phyloP scores from a whole-genome alignment of 768 basidiomycete species.

The Leccinum incarnatum region DNA sequence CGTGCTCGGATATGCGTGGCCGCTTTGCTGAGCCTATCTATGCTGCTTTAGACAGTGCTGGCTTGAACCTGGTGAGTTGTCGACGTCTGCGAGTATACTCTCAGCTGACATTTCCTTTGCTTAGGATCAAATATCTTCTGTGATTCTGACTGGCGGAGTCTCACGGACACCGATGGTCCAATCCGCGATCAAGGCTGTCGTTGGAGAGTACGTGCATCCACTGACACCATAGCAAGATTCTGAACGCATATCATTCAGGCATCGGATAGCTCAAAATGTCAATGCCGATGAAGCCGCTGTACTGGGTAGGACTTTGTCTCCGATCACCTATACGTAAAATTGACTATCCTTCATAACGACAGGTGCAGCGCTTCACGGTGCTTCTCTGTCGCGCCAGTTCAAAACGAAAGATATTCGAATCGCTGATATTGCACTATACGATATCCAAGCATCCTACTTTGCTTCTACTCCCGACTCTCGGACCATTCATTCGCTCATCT shows the following conservation, averaged over 20 bases:
- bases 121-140: constrained; percentile 78
- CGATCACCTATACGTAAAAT: background rate
- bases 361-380: constrained; percentile 89
- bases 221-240: background rate
- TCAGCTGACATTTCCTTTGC: background rate
- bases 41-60: constrained; percentile 67
- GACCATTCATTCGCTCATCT: constrained; percentile 73
- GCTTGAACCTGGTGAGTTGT: constrained; percentile 57
- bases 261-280: constrained; percentile 89
- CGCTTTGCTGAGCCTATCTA: constrained; percentile 69
- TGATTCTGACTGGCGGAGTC: constrained; percentile 90
- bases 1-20: constrained; percentile 60
- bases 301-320: constrained; percentile 47
- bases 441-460: constrained; percentile 77
- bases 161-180: constrained; percentile 93
- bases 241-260: constrained; percentile 36
- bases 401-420: constrained; percentile 94
- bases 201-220: constrained; percentile 63
- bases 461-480: constrained; percentile 55
- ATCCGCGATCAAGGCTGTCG: constrained; percentile 67
- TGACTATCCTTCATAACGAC: background rate
- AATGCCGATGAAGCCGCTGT: constrained; percentile 97
- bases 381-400: constrained; percentile 84
- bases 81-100: background rate
- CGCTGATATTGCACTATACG: constrained; percentile 66